Base-by-base conservation (phyloP, 768 basidiomycete genomes). In the Hysterangium stoloniferum region DNA sequence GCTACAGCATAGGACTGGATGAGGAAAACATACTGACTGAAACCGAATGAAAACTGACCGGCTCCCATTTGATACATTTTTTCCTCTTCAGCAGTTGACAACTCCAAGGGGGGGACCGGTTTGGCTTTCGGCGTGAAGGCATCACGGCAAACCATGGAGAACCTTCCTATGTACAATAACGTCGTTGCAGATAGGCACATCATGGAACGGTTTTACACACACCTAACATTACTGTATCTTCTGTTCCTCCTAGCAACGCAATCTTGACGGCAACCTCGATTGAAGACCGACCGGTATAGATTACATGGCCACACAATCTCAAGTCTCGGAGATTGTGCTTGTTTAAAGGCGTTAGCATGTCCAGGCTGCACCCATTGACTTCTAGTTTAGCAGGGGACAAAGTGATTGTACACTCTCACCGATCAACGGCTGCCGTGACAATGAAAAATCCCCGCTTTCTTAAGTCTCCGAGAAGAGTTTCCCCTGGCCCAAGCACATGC, bases 201-300 rank as follows among this genome's bases (percentile, higher is more conserved):
- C 20, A 27, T 27, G 17, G 32, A 45, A 34, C 57, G 46, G 34
- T 29, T 31, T 12, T 33, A 9, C 42, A 54, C 65, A 41, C 60
- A 80, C 86, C 86, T 34, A 90, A 68, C 56, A 86, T 68, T 28
- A 87, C 75, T 6, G 84, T 82, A 55, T 80, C 73, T 15, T 78
- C 76, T 15, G 68, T 69, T n/a, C 58, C 60, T 17, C 71, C 71
- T 25, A 81, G 64, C 2, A 72, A 78, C 61, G 90, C 86, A 83
- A 91, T 85, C 62, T 84, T 85, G 36, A 93, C 82, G 4, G 79
- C 84, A n/a, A 91, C 79, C 61, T 91, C 87, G 79, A 91, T 86
- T 0, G 84, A 86, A 49, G 81, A 84, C 41, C 62, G 70, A 0
- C 87, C 89, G 0, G 82, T 82, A 57, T 82, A 84, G 29, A 89